Conservation (phyloP, 2,329 filamentous ascomycete genomes). For the Arthrinium puccinioides region DNA sequence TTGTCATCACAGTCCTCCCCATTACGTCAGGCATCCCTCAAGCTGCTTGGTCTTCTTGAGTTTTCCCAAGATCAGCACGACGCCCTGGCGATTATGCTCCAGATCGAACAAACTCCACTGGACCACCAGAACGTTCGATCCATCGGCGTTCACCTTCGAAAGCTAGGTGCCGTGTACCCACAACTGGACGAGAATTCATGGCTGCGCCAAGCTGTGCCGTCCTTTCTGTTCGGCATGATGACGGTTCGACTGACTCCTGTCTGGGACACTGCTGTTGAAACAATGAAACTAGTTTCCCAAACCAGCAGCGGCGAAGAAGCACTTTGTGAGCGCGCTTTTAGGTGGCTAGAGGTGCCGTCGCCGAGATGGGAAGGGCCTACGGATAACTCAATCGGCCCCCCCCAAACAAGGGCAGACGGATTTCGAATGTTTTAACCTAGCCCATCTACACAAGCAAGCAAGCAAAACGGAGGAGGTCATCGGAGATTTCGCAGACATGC, state of each 20-base stretch:
- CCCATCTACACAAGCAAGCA: slow-evolving; percentile 47
- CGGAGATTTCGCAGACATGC: slow-evolving; percentile 45
- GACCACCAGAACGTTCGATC: slow-evolving; percentile 67
- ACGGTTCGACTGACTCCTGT: slow-evolving; percentile 78
- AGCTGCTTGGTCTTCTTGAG: slow-evolving; percentile 59
- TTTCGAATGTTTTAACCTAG: slow-evolving; percentile 79
- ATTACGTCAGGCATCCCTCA: slow-evolving; percentile 65
- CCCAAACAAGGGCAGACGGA: slow-evolving; percentile 48
- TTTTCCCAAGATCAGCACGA: slow-evolving; percentile 39
- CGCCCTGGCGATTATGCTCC: slow-evolving; percentile 58
- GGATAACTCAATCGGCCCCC: no score
- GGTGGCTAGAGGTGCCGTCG: slow-evolving; percentile 67
- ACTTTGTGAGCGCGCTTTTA: slow-evolving; percentile 65
- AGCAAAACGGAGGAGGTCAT: slow-evolving; percentile 44
- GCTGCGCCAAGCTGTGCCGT: slow-evolving; percentile 65
- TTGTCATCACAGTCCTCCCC: slow-evolving; percentile 69
- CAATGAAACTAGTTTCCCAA: slow-evolving; percentile 68
- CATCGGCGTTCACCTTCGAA: slow-evolving; percentile 80
- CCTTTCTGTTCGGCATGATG: slow-evolving; percentile 82
- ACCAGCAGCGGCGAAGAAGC: slow-evolving; percentile 64
- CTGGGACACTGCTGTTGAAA: slow-evolving; percentile 76
- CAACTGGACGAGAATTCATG: slow-evolving; percentile 52
- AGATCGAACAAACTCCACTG: slow-evolving; percentile 75
- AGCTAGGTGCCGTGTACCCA: slow-evolving; percentile 60
- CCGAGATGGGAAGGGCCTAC: no score